Percentiles rank a stretch among this genome's conserved stretches.
phyloP scores from a whole-genome alignment of 306 rosid genomes.

The Alnus rubra region DNA sequence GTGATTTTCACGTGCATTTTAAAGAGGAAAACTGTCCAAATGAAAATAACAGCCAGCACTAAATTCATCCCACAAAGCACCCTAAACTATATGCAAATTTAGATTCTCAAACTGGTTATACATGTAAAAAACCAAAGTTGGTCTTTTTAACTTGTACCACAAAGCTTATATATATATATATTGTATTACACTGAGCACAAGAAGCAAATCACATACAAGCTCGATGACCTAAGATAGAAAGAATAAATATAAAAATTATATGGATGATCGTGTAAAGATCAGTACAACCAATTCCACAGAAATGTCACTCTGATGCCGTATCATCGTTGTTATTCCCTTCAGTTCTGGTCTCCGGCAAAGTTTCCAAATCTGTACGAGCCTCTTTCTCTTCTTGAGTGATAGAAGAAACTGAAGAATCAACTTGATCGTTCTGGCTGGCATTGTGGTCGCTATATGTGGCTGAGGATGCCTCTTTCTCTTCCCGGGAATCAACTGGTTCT shows the following conservation, averaged over 20 bases:
- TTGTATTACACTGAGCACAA: conserved; percentile 5
- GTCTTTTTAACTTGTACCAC: conserved; percentile 17
- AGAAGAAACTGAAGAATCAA: conserved; percentile 41
- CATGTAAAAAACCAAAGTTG: conserved; percentile 22
- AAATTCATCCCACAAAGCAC: conserved; percentile 17
- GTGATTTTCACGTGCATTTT: no score
- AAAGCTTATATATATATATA: neutral
- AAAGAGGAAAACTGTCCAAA: no score
- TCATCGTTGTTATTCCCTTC: conserved; percentile 44
- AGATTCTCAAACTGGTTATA: conserved; percentile 27
- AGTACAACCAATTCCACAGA: conserved; percentile 14
- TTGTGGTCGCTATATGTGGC: conserved; percentile 14
- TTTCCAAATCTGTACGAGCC: conserved; percentile 57
- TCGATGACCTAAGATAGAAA: neutral
- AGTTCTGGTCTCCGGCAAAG: conserved; percentile 57
- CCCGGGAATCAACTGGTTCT: conserved; percentile 22
- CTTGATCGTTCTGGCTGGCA: conserved; percentile 35
- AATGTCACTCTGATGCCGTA: conserved; percentile 52
- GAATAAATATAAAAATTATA: conserved; percentile 23
- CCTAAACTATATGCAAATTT: conserved; percentile 10
- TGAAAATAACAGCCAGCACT: conserved; percentile 5
- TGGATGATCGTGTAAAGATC: conserved; percentile 19
- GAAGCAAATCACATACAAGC: conserved; percentile 13
- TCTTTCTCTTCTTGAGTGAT: conserved; percentile 46
- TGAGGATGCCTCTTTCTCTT: conserved; percentile 37